Base-by-base conservation (phyloP, 2,329 filamentous ascomycete genomes). In the Ophiosphaerella narmari region DNA sequence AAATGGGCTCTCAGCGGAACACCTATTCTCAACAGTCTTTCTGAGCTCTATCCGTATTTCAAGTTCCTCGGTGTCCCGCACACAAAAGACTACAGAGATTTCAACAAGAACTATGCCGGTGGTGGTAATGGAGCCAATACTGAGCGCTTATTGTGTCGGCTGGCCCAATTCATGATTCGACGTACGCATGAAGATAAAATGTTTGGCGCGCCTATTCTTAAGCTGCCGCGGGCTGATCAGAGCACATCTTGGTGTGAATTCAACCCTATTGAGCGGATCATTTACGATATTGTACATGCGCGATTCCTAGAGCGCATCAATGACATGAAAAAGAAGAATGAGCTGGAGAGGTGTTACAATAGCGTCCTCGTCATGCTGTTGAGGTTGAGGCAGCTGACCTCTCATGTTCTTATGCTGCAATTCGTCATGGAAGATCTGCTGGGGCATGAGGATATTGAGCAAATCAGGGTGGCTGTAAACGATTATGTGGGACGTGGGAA, bases 181-280 rank as follows among this genome's bases (percentile, higher is more conserved):
- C 75, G 82, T 5, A 85, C 82, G 0, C 82, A 85, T 63, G 66
- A 68, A 1, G 80, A 83, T 34, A 47, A 56, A 8, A 72, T 86
- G 13, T 81, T 86, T 52, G 74, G 77, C 1, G 70, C 75, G 0
- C 79, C 81, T 0, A 78, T 87, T 1, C 63, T 86, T 13, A 79
- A 77, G 7, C 72, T 86, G 0, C 84, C 83, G 0, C 66, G 69
- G 12, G 77, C 83, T 0, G 69, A 69, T 7, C 73, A 81, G 43
- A 63, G 60, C 2, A 76, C 76, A 0, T 57, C 76, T 4, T 66
- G 62, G 53, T 68, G 82, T 1, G 59, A 79, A 0, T 83, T 86
- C 65, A 82, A 80, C 12, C 51, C 71, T 0, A 72, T 82, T 1
- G 83, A 86, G 62, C 70, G 74, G 2, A 70, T 73, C 2, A 74